These are phyloP conservation scores for Escovopsis sp. DNA, from an alignment of 2,329 filamentous ascomycete species.

Conservation along the genomic window DNA sequence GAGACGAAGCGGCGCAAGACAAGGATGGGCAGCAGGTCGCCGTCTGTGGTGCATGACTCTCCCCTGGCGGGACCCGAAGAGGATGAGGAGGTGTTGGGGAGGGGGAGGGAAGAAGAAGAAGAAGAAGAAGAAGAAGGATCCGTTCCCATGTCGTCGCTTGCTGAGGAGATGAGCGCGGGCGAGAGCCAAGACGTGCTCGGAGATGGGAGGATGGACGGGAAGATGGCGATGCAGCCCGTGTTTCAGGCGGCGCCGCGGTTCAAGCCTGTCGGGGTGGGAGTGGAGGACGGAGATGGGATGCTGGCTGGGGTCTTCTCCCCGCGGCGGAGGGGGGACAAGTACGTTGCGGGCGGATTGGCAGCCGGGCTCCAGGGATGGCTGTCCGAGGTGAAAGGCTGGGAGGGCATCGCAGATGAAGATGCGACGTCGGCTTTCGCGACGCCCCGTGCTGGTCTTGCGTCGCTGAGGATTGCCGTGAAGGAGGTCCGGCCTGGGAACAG, in stretches of 20 bases:
- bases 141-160: too few relatives aligned
- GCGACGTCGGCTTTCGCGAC: too few relatives aligned
- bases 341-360: slow-evolving; percentile 23
- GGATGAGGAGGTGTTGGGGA: slow-evolving; percentile 7
- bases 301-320: slow-evolving; percentile 20
- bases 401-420: slow-evolving; percentile 7
- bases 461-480: slow-evolving; percentile 15
- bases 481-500: slow-evolving; percentile 16
- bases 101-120: slow-evolving; percentile 1
- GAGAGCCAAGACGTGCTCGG: neutral
- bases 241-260: slow-evolving; percentile 26
- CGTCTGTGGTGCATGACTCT: too few relatives aligned
- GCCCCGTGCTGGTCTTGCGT: slow-evolving; percentile 2
- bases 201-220: neutral
- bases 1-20: slow-evolving; percentile 6
- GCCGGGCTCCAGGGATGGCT: slow-evolving; percentile 26
- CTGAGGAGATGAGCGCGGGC: neutral
- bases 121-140: slow-evolving; percentile 1
- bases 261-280: slow-evolving; percentile 15
- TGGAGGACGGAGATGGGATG: slow-evolving; percentile 10
- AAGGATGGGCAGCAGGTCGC: neutral
- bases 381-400: slow-evolving; percentile 24
- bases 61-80: neutral
- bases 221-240: slow-evolving; percentile 18
- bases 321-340: slow-evolving; percentile 21